These are phyloP conservation scores for Blastobotrys indianensis DNA, from an alignment of 1,139 yeast species.

Conservation along the genomic window DNA sequence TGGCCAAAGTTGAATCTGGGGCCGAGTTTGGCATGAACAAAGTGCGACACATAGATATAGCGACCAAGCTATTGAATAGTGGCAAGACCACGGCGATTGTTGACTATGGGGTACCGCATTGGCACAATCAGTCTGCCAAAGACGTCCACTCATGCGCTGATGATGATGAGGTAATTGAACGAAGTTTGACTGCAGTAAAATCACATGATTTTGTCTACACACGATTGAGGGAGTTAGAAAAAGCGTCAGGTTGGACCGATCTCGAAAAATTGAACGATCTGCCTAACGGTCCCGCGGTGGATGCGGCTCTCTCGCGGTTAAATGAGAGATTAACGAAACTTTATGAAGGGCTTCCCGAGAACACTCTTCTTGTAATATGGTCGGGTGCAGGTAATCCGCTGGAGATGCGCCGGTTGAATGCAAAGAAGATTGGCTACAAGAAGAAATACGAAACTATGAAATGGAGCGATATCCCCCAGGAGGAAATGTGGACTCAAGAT, in stretches of 20 bases:
- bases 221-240: constrained; percentile 56
- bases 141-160: constrained; percentile 41
- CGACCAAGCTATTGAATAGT: constrained; percentile 17
- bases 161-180: constrained; percentile 54
- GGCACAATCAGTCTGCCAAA: constrained; percentile 35
- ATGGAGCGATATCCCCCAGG: constrained; percentile 37
- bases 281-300: constrained; percentile 5
- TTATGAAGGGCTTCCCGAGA: constrained; percentile 49
- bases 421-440: constrained; percentile 38
- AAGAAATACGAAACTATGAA: constrained; percentile 40
- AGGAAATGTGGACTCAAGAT: constrained; percentile 47
- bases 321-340: constrained; percentile 45
- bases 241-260: constrained; percentile 26
- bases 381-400: constrained; percentile 61
- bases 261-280: not conserved
- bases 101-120: constrained; percentile 34
- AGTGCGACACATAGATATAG: constrained; percentile 17
- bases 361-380: constrained; percentile 55
- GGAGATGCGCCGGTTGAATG: constrained; percentile 46
- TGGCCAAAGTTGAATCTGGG: constrained; percentile 64
- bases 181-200: constrained; percentile 31
- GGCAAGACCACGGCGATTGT: constrained; percentile 31
- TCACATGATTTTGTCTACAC: constrained; percentile 46
- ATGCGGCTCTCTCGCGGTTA: constrained; percentile 26
- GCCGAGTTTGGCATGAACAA: constrained; percentile 48